phyloP scores from a whole-genome alignment of 306 rosid genomes.

The Quercus wislizeni region DNA sequence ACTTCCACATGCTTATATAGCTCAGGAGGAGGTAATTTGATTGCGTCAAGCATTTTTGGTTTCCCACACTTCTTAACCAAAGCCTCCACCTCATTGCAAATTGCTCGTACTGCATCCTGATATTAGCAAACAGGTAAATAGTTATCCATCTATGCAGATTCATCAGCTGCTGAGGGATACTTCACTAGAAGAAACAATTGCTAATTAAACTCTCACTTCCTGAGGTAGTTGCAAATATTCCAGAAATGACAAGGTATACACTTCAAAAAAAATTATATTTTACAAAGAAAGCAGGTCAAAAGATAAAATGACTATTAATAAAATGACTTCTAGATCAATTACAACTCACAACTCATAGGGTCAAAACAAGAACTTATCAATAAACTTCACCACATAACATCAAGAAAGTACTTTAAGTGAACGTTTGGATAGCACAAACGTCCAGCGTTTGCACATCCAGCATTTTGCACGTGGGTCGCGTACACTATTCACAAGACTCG shows the following conservation, averaged over 20 bases:
- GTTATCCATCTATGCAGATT: conserved; percentile 11
- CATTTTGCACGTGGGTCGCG: no score
- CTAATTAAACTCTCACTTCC: neutral
- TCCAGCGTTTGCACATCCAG: no score
- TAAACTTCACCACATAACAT: neutral
- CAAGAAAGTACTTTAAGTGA: neutral
- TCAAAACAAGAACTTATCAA: neutral
- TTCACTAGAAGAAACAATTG: conserved; percentile 15
- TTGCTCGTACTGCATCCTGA: conserved; percentile 87
- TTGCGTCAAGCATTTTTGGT: conserved; percentile 89
- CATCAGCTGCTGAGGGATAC: neutral
- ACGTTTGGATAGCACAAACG: no score
- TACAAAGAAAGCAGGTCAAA: neutral
- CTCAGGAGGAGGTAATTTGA: conserved; percentile 89
- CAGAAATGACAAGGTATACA: neutral
- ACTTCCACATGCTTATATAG: conserved; percentile 82
- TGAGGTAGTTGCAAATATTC: conserved; percentile 8
- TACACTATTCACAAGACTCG: no score
- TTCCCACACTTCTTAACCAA: conserved; percentile 89
- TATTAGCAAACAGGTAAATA: conserved; percentile 29
- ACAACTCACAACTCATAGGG: neutral
- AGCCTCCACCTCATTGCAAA: conserved; percentile 81
- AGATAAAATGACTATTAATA: neutral
- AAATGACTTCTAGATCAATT: neutral
- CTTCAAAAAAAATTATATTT: no score